Percentiles rank a stretch among this genome's conserved stretches.
Conservation (phyloP, 2,329 filamentous ascomycete genomes). For the Aspergillus versicolor region DNA sequence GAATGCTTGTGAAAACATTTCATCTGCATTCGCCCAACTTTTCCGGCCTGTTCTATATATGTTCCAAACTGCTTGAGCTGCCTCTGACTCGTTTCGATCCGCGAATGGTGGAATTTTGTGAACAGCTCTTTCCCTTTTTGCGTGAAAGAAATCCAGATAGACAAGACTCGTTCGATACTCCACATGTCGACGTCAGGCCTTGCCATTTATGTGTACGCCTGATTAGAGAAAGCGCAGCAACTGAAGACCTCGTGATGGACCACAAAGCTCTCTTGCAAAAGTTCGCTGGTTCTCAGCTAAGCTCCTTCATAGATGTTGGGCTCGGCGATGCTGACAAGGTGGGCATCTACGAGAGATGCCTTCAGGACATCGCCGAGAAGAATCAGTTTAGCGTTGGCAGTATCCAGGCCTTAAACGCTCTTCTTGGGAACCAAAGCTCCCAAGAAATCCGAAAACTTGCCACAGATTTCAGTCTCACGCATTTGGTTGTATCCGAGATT, state of each 20-base stretch:
- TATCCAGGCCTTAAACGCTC: conserved; percentile 61
- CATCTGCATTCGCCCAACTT: conserved; percentile 42
- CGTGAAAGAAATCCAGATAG: conserved; percentile 44
- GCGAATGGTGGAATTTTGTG: conserved; percentile 62
- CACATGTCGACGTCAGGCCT: conserved; percentile 43
- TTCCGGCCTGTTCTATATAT: conserved; percentile 62
- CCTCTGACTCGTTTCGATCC: conserved; percentile 63
- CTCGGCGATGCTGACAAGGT: conserved; percentile 57
- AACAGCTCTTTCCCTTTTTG: conserved; percentile 54
- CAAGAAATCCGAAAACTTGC: conserved; percentile 60
- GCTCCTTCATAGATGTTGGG: conserved; percentile 58
- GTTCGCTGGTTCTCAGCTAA: conserved; percentile 63
- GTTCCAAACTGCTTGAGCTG: conserved; percentile 66
- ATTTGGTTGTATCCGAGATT: conserved; percentile 64
- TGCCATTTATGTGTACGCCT: conserved; percentile 63
- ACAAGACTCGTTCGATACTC: conserved; percentile 23
- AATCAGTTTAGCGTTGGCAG: conserved; percentile 69
- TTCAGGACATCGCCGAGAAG: conserved; percentile 65
- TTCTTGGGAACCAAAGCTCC: conserved; percentile 41
- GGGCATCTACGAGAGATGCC: conserved; percentile 65
- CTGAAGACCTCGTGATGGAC: conserved; percentile 53
- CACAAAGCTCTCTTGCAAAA: conserved; percentile 62
- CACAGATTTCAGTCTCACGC: conserved; percentile 60
- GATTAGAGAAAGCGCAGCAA: conserved; percentile 68
- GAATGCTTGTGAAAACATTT: conserved; percentile 59